Percentiles rank a stretch among this genome's conserved stretches.
Evolutionary conservation across 352 stramenopile species (phyloP).

Genomic region (Globisporangium canariense): DNA sequence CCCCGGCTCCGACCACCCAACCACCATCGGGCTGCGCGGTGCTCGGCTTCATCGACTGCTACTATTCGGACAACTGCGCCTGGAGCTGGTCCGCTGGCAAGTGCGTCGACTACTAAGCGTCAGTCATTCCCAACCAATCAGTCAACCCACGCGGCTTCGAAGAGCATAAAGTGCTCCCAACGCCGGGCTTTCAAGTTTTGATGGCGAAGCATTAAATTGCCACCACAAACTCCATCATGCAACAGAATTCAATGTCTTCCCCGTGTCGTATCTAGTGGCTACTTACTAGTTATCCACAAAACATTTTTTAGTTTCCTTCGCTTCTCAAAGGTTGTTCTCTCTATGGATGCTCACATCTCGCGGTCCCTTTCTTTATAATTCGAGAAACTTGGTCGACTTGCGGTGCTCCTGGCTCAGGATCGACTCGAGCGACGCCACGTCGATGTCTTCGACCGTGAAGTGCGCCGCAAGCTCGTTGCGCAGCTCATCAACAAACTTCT

Average conservation of each 20-base stretch:
- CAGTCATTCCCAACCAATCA: not conserved
- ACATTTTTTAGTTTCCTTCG: not conserved
- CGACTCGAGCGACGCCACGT: slow-evolving; percentile 37
- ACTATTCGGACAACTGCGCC: not conserved
- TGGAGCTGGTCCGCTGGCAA: not conserved
- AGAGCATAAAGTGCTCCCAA: no score
- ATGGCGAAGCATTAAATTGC: not conserved
- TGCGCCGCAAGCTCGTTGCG: slow-evolving; percentile 43
- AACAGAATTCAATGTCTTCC: not conserved
- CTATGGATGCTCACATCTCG: not conserved
- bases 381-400: slow-evolving; percentile 59
- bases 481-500: slow-evolving; percentile 44
- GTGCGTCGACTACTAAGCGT: not conserved
- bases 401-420: slow-evolving; percentile 61
- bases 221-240: not conserved
- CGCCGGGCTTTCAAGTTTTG: not conserved
- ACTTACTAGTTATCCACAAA: not conserved
- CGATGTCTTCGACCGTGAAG: slow-evolving; percentile 59
- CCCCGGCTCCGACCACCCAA: not conserved
- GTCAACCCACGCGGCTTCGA: no score
- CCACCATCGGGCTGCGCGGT: not conserved
- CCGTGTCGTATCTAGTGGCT: not conserved
- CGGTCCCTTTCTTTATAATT: slow-evolving; percentile 21
- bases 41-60: not conserved
- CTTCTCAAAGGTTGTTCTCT: not conserved